A percentile compares a stretch with the other conserved stretches of the same genome.
phyloP scores from a whole-genome alignment of 2,329 filamentous ascomycete species.

The Ceratocystis cacaofunesta region DNA sequence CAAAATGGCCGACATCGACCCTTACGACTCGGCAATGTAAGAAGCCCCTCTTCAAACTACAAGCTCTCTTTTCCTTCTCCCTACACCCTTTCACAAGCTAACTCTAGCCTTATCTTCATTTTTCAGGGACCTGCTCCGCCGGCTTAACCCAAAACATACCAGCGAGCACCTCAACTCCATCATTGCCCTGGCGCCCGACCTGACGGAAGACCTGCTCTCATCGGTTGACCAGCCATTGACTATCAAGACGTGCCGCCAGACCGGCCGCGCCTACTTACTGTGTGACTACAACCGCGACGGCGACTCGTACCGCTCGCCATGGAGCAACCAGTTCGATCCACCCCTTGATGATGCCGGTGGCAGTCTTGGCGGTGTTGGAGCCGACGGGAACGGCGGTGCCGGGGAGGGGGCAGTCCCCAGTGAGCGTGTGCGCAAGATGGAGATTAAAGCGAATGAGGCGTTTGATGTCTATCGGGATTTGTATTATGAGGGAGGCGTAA shows the following conservation, averaged over 20 bases:
- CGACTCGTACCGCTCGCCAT: slow-evolving; percentile 94
- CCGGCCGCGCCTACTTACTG: slow-evolving; percentile 87
- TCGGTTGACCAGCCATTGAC: slow-evolving; percentile 93
- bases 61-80: slow-evolving; percentile 9
- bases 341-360: slow-evolving; percentile 52
- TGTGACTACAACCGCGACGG: slow-evolving; percentile 99
- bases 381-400: slow-evolving; percentile 41
- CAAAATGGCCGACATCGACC: slow-evolving; percentile 41
- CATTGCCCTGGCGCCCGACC: slow-evolving; percentile 72
- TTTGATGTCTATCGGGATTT: slow-evolving; percentile 95
- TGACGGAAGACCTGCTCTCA: slow-evolving; percentile 93
- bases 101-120: neutral
- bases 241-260: slow-evolving; percentile 70
- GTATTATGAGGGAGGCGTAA: slow-evolving; percentile 93
- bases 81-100: slow-evolving; percentile 7
- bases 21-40: slow-evolving; percentile 65
- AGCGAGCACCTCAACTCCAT: slow-evolving; percentile 76
- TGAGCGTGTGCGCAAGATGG: slow-evolving; percentile 84
- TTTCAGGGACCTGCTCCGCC: slow-evolving; percentile 83
- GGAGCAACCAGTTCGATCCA: slow-evolving; percentile 97
- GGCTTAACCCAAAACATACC: slow-evolving; percentile 88
- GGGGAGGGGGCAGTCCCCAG: slow-evolving; percentile 76
- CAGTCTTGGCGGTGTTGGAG: slow-evolving; percentile 27
- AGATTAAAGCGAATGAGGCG: slow-evolving; percentile 83
- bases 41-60: slow-evolving; percentile 21